Percentiles rank a stretch among this genome's conserved stretches.
Evolutionary conservation across 495 filamentous ascomycete species (phyloP).

Genomic region (Beverwykella pulmonaria): DNA sequence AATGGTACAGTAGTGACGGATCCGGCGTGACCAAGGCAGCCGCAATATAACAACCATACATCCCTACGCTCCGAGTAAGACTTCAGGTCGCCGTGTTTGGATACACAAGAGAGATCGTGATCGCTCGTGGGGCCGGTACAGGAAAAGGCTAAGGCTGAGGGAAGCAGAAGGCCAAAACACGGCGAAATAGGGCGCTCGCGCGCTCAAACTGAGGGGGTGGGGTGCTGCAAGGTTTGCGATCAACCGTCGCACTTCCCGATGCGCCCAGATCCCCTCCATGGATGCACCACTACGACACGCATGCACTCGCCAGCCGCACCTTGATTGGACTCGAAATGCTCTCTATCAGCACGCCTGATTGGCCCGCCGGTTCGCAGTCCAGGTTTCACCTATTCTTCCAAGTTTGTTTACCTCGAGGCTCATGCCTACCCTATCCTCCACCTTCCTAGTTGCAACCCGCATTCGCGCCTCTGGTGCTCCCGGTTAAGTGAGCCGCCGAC

Average conservation of each 20-base stretch:
- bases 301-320: conserved; percentile 2
- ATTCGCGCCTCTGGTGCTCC: conserved; percentile 13
- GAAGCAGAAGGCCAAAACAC: background rate
- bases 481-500: background rate
- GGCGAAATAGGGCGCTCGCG: background rate
- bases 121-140: background rate
- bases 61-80: background rate
- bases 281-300: conserved; percentile 8
- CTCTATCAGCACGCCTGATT: conserved; percentile 5
- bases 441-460: conserved; percentile 20
- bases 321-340: conserved; percentile 20
- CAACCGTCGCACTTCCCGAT: conserved; percentile 23
- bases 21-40: background rate
- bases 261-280: conserved; percentile 18
- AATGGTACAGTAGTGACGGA: background rate
- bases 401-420: conserved; percentile 32
- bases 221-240: conserved; percentile 11
- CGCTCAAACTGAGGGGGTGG: background rate
- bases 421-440: background rate
- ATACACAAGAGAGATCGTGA: background rate
- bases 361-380: conserved; percentile 5
- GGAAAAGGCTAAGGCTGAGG: background rate
- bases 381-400: conserved; percentile 33
- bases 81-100: background rate
- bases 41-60: conserved; percentile 20